phyloP scores from a whole-genome alignment of 1,284 basidiomycete species.

The Tilletia horrida region DNA sequence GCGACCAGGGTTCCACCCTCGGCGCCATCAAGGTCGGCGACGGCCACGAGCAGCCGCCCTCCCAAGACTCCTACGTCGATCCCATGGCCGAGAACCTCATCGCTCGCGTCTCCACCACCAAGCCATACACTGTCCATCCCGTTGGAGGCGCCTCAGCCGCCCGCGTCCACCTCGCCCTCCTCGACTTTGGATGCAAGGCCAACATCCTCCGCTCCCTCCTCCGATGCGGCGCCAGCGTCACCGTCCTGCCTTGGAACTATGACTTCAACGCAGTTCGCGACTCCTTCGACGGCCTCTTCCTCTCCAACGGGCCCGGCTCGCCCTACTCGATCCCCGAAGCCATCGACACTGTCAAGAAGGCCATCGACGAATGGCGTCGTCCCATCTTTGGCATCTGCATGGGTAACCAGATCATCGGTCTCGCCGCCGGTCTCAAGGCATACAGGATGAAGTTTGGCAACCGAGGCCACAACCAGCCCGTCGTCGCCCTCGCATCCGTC shows the following conservation, averaged over 20 bases:
- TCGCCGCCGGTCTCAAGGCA: slow-evolving; percentile 92
- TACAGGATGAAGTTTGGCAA: slow-evolving; percentile 98
- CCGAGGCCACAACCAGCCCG: slow-evolving; percentile 98
- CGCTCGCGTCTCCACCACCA: slow-evolving; percentile 81
- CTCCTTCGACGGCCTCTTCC: slow-evolving; percentile 89
- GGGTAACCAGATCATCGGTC: slow-evolving; percentile 77
- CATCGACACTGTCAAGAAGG: slow-evolving; percentile 71
- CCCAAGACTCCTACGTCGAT: slow-evolving; percentile 72
- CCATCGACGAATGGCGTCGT: slow-evolving; percentile 76
- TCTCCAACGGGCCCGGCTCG: slow-evolving; percentile 94
- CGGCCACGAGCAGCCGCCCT: slow-evolving; percentile 65
- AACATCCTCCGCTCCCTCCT: slow-evolving; percentile 92
- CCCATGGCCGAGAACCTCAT: slow-evolving; percentile 89
- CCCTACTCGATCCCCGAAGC: slow-evolving; percentile 85
- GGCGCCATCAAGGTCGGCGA: slow-evolving; percentile 81
- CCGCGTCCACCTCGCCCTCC: slow-evolving; percentile 78
- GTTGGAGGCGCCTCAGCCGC: slow-evolving; percentile 62
- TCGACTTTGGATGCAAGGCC: slow-evolving; percentile 96
- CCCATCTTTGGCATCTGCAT: slow-evolving; percentile 98
- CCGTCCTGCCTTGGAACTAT: slow-evolving; percentile 94
- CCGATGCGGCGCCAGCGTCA: slow-evolving; percentile 82
- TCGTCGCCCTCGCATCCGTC: slow-evolving; percentile 81
- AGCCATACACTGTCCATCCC: slow-evolving; percentile 81
- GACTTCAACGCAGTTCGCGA: slow-evolving; percentile 87
- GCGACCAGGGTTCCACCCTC: slow-evolving; percentile 95